These are phyloP conservation scores for Aspergillus japonicus DNA, from an alignment of 2,329 filamentous ascomycete species.

Conservation along the genomic window DNA sequence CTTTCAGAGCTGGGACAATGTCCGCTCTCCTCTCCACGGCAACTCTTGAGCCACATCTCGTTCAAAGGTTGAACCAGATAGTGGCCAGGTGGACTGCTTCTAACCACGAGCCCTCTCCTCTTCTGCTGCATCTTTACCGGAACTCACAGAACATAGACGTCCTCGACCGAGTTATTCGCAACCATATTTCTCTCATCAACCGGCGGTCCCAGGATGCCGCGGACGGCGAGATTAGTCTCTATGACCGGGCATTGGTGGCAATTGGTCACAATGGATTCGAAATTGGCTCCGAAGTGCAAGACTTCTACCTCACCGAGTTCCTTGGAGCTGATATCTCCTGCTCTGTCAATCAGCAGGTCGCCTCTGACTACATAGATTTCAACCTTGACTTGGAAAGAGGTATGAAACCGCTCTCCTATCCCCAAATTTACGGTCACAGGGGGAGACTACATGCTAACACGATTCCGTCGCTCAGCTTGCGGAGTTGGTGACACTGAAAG, in stretches of 20 bases:
- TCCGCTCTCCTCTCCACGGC: neutral
- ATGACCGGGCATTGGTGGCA: slow-evolving; percentile 39
- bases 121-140: slow-evolving; percentile 32
- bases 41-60: neutral
- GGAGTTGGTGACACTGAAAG: neutral
- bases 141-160: slow-evolving; percentile 21
- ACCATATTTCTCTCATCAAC: slow-evolving; percentile 36
- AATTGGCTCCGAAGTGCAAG: slow-evolving; percentile 30
- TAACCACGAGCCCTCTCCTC: slow-evolving; percentile 26
- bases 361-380: slow-evolving; percentile 30
- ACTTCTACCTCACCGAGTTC: slow-evolving; percentile 41
- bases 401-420: slow-evolving; percentile 12
- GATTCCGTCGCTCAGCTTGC: neutral
- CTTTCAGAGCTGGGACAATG: neutral
- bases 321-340: slow-evolving; percentile 28
- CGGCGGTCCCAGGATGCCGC: slow-evolving; percentile 36
- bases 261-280: neutral
- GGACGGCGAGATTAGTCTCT: slow-evolving; percentile 41
- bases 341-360: slow-evolving; percentile 21
- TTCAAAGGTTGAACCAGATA: slow-evolving; percentile 23
- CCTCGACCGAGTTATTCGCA: slow-evolving; percentile 35
- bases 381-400: slow-evolving; percentile 26
- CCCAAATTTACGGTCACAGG: too few species aligned
- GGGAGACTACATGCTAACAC: neutral
- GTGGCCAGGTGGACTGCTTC: slow-evolving; percentile 27